These are phyloP conservation scores for Cucurbita argyrosperma DNA, from an alignment of 306 rosid species.

Conservation along the genomic window DNA sequence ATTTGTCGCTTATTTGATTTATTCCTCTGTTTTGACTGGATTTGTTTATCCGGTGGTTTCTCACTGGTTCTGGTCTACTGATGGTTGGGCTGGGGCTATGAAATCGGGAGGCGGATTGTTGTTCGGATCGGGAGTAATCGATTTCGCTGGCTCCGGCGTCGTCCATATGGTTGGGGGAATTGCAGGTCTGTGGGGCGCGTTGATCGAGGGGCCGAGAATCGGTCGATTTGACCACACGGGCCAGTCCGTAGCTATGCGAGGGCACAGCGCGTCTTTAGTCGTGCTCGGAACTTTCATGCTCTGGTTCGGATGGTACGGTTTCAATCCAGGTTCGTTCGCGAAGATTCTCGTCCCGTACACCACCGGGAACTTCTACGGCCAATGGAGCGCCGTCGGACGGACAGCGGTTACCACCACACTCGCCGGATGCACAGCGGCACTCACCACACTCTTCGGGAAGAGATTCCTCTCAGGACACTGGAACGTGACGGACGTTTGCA, in stretches of 20 bases:
- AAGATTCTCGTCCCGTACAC: slow-evolving; percentile 30
- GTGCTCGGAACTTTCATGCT: slow-evolving; percentile 75
- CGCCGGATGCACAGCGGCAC: slow-evolving; percentile 69
- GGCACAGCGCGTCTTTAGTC: slow-evolving; percentile 61
- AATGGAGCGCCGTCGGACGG: slow-evolving; percentile 84
- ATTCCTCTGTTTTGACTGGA: slow-evolving; percentile 74
- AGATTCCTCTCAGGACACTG: slow-evolving; percentile 74
- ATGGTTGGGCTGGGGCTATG: slow-evolving; percentile 64
- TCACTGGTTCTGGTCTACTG: slow-evolving; percentile 80
- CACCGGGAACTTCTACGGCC: slow-evolving; percentile 44
- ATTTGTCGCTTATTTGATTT: slow-evolving; percentile 71
- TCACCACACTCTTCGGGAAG: slow-evolving; percentile 75
- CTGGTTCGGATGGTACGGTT: slow-evolving; percentile 98
- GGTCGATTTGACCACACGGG: slow-evolving; percentile 65
- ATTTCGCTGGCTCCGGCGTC: slow-evolving; percentile 87
- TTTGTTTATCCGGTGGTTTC: slow-evolving; percentile 85
- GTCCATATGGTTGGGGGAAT: slow-evolving; percentile 87
- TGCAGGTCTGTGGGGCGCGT: slow-evolving; percentile 81
- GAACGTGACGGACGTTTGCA: slow-evolving; percentile 85
- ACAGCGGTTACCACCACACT: slow-evolving; percentile 82
- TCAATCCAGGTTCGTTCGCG: slow-evolving; percentile 75
- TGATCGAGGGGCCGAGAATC: slow-evolving; percentile 71
- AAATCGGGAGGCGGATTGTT: slow-evolving; percentile 15
- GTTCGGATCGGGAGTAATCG: slow-evolving; percentile 58
- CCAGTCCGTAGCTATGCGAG: slow-evolving; percentile 32